Evolutionary conservation across 2,329 filamentous ascomycete genomes (phyloP).

Genomic region (Fusarium falciforme): DNA sequence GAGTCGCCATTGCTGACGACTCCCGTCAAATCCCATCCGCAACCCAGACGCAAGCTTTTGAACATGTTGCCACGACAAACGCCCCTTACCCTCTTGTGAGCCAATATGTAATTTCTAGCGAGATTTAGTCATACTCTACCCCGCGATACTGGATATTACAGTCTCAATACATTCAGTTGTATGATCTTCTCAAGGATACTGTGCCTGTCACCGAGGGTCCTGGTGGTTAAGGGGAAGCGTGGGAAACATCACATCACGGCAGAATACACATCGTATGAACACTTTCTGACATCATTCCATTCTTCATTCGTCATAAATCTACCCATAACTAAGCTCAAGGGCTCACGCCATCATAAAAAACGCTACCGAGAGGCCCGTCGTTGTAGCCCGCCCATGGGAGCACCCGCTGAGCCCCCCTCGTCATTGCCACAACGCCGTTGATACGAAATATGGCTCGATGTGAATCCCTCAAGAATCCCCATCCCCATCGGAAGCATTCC

Average conservation of each 20-base stretch:
- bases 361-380: constrained; percentile 17
- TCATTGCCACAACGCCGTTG: neutral
- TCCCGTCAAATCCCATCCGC: neutral
- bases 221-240: neutral
- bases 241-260: neutral
- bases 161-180: neutral
- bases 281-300: constrained; percentile 1
- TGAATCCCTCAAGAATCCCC: neutral
- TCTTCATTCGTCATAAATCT: neutral
- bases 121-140: neutral
- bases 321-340: neutral
- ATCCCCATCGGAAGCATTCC: constrained; percentile 4
- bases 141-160: neutral
- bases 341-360: constrained; percentile 19
- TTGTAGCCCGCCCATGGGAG: constrained; percentile 25
- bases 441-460: neutral
- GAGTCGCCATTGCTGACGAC: constrained; percentile 2
- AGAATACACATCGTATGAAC: neutral
- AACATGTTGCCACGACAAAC: constrained; percentile 5
- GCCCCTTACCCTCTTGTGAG: constrained; percentile 9
- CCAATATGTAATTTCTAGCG: neutral
- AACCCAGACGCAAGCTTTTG: constrained; percentile 7
- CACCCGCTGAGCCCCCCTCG: constrained; percentile 11
- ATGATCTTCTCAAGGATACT: neutral
- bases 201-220: neutral